These are phyloP conservation scores for Saussurea involucrata DNA, from an alignment of 129 eudicot species.

Conservation along the genomic window DNA sequence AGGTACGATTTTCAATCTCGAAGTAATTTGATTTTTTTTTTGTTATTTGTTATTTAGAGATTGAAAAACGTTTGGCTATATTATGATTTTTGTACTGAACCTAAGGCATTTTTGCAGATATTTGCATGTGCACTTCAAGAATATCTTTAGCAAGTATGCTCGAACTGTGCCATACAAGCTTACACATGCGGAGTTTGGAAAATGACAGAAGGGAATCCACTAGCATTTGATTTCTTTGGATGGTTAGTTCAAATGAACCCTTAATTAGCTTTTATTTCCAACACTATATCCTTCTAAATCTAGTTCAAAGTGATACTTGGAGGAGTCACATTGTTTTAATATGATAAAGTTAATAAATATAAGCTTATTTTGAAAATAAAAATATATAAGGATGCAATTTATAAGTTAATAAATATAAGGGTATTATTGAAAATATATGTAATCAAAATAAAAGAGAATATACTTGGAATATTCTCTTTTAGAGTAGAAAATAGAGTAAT, in stretches of 20 bases:
- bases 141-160: conserved; percentile 79
- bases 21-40: not conserved
- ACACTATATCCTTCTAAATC: not conserved
- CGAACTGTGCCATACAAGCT: conserved; percentile 67
- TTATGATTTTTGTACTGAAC: not conserved
- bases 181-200: conserved; percentile 66
- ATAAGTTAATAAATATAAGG: too few relatives aligned
- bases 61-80: not conserved
- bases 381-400: too few relatives aligned
- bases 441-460: too few relatives aligned
- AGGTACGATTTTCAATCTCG: conserved; percentile 30
- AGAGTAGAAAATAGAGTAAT: too few relatives aligned
- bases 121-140: conserved; percentile 69
- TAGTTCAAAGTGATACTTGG: not conserved
- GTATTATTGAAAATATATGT: too few relatives aligned
- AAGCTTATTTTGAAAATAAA: too few relatives aligned
- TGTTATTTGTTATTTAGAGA: not conserved
- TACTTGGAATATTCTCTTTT: too few relatives aligned
- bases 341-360: too few relatives aligned
- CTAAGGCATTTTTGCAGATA: conserved; percentile 39
- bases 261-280: not conserved
- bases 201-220: conserved; percentile 79
- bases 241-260: conserved; percentile 35
- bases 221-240: conserved; percentile 61
- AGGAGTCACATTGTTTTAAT: not conserved